These are phyloP conservation scores for Tricholoma hemisulphureum DNA, from an alignment of 768 basidiomycete species.

Conservation along the genomic window DNA sequence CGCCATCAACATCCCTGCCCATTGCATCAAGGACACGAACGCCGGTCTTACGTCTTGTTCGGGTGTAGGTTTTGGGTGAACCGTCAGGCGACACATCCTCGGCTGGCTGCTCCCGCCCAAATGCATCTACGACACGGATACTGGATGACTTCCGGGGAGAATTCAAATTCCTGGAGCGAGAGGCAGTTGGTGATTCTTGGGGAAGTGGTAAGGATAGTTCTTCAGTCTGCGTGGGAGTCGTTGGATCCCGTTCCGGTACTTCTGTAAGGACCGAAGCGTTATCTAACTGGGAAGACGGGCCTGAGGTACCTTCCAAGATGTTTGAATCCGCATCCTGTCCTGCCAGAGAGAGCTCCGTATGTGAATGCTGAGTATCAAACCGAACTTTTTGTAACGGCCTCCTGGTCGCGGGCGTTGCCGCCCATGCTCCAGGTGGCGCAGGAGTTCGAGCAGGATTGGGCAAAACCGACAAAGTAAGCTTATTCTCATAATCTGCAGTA, in stretches of 20 bases:
- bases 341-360: slow-evolving; percentile 4
- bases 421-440: slow-evolving; percentile 69
- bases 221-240: neutral
- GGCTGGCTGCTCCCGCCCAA: slow-evolving; percentile 47
- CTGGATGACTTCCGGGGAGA: slow-evolving; percentile 47
- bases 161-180: slow-evolving; percentile 11
- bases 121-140: slow-evolving; percentile 71
- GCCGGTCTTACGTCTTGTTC: slow-evolving; percentile 34
- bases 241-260: neutral
- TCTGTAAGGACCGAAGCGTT: neutral
- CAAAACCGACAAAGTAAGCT: slow-evolving; percentile 48
- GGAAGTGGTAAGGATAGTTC: slow-evolving; percentile 5
- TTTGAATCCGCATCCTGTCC: slow-evolving; percentile 7
- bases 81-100: slow-evolving; percentile 6
- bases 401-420: slow-evolving; percentile 51
- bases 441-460: slow-evolving; percentile 56
- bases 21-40: slow-evolving; percentile 69
- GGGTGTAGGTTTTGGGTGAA: slow-evolving; percentile 5
- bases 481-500: slow-evolving; percentile 29
- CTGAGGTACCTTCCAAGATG: slow-evolving; percentile 7
- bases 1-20: slow-evolving; percentile 55
- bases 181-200: slow-evolving; percentile 15
- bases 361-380: slow-evolving; percentile 50
- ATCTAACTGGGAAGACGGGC: slow-evolving; percentile 3
- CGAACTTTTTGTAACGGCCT: slow-evolving; percentile 71